Evolutionary conservation across 2,329 filamentous ascomycete species (phyloP).

Genomic region (Thermomyces lanuginosus): DNA sequence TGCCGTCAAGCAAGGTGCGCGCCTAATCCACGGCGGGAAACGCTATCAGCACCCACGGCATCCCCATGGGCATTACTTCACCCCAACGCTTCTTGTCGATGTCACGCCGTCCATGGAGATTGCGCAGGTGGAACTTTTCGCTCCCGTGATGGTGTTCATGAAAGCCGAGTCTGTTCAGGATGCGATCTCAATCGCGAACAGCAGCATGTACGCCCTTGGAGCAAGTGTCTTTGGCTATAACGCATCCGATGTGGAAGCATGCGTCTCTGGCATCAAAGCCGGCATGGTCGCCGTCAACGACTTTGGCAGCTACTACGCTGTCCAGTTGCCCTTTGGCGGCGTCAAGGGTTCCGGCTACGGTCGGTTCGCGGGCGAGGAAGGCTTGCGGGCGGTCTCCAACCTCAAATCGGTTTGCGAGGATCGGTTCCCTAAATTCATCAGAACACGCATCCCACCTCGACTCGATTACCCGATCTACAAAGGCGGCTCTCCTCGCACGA

Average conservation of each 20-base stretch:
- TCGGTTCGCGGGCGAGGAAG: constrained; percentile 80
- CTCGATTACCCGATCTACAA: constrained; percentile 66
- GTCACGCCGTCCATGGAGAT: constrained; percentile 76
- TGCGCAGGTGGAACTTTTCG: constrained; percentile 82
- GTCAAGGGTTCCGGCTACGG: constrained; percentile 83
- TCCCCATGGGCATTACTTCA: constrained; percentile 76
- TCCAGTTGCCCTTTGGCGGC: constrained; percentile 86
- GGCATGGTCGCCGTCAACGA: constrained; percentile 95
- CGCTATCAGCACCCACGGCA: constrained; percentile 55
- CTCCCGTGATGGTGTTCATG: constrained; percentile 76
- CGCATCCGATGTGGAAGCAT: constrained; percentile 42
- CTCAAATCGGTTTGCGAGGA: constrained; percentile 75
- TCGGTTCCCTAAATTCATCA: constrained; percentile 37
- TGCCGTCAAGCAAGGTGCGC: constrained; percentile 63
- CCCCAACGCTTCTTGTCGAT: constrained; percentile 77
- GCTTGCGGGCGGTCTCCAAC: constrained; percentile 70
- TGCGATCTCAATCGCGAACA: constrained; percentile 66
- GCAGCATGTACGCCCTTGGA: constrained; percentile 70
- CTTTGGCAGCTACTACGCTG: constrained; percentile 84
- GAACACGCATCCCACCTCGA: constrained; percentile 64
- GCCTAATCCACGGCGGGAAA: constrained; percentile 63
- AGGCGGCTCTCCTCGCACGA: constrained; percentile 33
- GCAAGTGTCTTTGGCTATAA: constrained; percentile 70
- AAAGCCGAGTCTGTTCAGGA: constrained; percentile 48
- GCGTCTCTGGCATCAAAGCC: constrained; percentile 54